Evolutionary conservation across 371 early-diverging fungal genomes (phyloP), one percentile per base, ranked within the genome.

Genomic region (Actinomucor elegans): DNA sequence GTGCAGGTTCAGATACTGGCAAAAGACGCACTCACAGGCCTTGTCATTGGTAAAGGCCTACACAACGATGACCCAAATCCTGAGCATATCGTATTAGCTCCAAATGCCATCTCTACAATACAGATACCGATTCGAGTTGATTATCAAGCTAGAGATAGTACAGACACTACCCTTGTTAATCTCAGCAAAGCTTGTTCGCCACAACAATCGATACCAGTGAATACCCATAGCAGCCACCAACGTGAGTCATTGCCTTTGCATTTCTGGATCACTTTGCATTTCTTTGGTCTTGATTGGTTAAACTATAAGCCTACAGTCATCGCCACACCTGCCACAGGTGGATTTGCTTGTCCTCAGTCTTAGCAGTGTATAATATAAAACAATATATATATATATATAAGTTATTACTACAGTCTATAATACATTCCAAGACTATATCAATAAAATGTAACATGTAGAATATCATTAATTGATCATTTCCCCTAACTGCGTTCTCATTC

Each of bases 231-330:
- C 21, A 12, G 35, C 21, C 31, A 48, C 14, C 55, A 53, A 38
- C 46, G 62, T 6, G 65, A 70, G 42, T 55, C 72, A 1, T 45
- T 77, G 24, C 68, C 67, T 27, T 43, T 77, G 10, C 67, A 68
- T 42, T 73, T 77, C 43, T 71, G 73, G 66, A 67, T 77, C 41
- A 77, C 69, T 17, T 37, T 77, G 8, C 68, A 67, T 42, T 60
- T 73, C 21, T 71, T 58, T 51, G 69, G 67, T 5, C 51, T 73
- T 9, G 71, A 73, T 45, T 65, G 60, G 57, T 50, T 71, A 42
- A 68, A 70, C 4, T 77, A 73, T 29, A 64, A 60, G 28, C 77
- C 77, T 5, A 73, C 71, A 10, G 59, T 77, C 17, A 67, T 71
- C 36, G 67, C 68, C 2, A 61, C 69, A 3, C 73, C 77, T 24